A percentile compares a stretch with the other conserved stretches of the same genome.
phyloP scores from a whole-genome alignment of 225 moss, liverwort and hornwort species.

The Physcomitrellopsis africana region DNA sequence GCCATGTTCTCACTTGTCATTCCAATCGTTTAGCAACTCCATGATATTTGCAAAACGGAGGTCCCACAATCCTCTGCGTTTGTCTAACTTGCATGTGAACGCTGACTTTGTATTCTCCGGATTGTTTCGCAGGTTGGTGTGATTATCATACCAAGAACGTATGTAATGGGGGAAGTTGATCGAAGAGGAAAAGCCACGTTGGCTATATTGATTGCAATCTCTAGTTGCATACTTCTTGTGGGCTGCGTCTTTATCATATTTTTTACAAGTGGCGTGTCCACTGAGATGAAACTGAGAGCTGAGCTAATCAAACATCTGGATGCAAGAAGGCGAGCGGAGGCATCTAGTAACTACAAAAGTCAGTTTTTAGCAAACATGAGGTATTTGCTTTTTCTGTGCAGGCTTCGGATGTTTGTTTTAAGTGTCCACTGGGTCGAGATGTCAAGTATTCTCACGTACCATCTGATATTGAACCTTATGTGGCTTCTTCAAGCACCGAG shows the following conservation, averaged over 20 bases:
- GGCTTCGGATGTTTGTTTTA: too few relatives aligned
- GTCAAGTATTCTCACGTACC: too few relatives aligned
- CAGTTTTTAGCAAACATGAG: slow-evolving; percentile 95
- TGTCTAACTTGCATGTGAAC: not conserved
- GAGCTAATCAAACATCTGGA: slow-evolving; percentile 77
- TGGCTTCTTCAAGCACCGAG: not conserved
- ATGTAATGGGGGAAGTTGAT: slow-evolving; percentile 78
- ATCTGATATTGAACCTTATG: not conserved
- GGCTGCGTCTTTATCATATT: slow-evolving; percentile 74
- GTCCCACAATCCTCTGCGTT: not conserved
- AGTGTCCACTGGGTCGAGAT: too few relatives aligned
- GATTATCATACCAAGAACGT: slow-evolving; percentile 71
- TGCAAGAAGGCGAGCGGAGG: slow-evolving; percentile 82
- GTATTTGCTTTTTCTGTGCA: slow-evolving; percentile 26
- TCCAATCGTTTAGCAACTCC: not conserved
- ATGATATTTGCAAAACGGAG: not conserved
- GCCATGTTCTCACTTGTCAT: too few relatives aligned
- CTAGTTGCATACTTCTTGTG: slow-evolving; percentile 65
- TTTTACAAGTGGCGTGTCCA: slow-evolving; percentile 76
- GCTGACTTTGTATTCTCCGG: not conserved
- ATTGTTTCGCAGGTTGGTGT: slow-evolving; percentile 66
- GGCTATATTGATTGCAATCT: slow-evolving; percentile 70
- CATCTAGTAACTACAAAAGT: slow-evolving; percentile 80
- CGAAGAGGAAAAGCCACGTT: slow-evolving; percentile 73
- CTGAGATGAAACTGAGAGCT: slow-evolving; percentile 76